phyloP scores from a whole-genome alignment of 352 stramenopile genomes.

The Phytophthora citrophthora region DNA sequence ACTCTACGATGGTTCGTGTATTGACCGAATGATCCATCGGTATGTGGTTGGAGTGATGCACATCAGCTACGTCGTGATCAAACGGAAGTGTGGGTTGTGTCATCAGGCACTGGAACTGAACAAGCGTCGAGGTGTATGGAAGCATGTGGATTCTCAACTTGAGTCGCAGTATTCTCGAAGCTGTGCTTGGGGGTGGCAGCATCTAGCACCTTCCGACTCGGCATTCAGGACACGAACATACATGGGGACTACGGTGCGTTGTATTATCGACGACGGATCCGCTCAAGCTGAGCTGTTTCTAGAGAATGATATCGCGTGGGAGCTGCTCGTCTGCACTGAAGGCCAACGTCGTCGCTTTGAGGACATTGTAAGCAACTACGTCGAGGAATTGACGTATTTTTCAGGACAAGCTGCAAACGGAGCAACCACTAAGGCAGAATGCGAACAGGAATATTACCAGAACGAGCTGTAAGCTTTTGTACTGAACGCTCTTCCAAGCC shows the following conservation, averaged over 20 bases:
- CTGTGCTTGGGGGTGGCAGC: constrained; percentile 32
- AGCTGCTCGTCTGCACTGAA: constrained; percentile 59
- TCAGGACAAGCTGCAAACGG: constrained; percentile 33
- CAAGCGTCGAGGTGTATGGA: constrained; percentile 50
- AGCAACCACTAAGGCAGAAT: constrained; percentile 24
- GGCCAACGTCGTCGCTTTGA: constrained; percentile 54
- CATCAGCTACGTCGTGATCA: constrained; percentile 77
- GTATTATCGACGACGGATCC: constrained; percentile 80
- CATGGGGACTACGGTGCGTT: constrained; percentile 53
- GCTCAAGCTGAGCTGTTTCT: constrained; percentile 78
- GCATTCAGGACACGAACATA: constrained; percentile 45
- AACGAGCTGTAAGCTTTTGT: constrained; percentile 68
- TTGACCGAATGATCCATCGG: constrained; percentile 64
- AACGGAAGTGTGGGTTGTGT: constrained; percentile 68
- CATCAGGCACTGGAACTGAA: constrained; percentile 54
- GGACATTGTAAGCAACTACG: constrained; percentile 47
- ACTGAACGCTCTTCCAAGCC: constrained; percentile 22
- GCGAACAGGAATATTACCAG: constrained; percentile 64
- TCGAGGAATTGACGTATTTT: constrained; percentile 66
- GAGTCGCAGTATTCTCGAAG: constrained; percentile 11
- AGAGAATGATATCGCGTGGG: constrained; percentile 75
- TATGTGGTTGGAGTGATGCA: constrained; percentile 76
- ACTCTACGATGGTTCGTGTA: constrained; percentile 42
- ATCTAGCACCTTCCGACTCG: constrained; percentile 41
- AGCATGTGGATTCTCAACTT: constrained; percentile 24